These are phyloP conservation scores for Chaetomium sp. DNA, from an alignment of 2,329 filamentous ascomycete genomes.

Conservation along the genomic window DNA sequence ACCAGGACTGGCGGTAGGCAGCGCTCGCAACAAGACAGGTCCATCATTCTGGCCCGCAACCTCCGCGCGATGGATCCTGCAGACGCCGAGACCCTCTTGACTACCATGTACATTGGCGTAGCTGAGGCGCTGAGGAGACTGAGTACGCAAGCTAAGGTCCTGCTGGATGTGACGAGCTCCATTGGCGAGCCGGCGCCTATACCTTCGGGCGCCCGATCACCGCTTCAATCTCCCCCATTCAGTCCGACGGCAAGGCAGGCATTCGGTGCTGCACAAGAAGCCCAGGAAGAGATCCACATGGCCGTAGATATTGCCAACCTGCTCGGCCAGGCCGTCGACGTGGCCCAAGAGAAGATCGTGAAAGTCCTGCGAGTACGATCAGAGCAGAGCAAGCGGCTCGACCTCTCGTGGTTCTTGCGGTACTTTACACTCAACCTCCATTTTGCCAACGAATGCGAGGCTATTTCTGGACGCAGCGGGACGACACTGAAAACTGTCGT, in stretches of 20 bases:
- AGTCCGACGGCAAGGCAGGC: constrained; percentile 40
- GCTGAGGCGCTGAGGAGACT: constrained; percentile 80
- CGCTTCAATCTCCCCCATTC: constrained; percentile 45
- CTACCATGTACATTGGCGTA: constrained; percentile 77
- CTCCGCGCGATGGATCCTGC: constrained; percentile 74
- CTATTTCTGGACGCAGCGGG: constrained; percentile 72
- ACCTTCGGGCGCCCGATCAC: constrained; percentile 38
- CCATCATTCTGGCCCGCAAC: constrained; percentile 79
- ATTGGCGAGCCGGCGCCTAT: constrained; percentile 38
- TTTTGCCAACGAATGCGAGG: constrained; percentile 82
- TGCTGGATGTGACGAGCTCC: constrained; percentile 88
- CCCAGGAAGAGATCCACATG: constrained; percentile 71
- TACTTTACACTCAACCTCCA: constrained; percentile 78
- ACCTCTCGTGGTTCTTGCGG: constrained; percentile 64
- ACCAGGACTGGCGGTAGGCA: constrained; percentile 64
- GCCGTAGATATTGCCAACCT: constrained; percentile 71
- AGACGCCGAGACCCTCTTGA: constrained; percentile 77
- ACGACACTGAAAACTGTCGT: constrained; percentile 71
- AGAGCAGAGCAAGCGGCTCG: constrained; percentile 63
- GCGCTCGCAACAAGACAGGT: constrained; percentile 79
- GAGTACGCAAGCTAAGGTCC: constrained; percentile 84
- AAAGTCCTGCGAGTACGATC: constrained; percentile 71
- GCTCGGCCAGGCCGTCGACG: constrained; percentile 72
- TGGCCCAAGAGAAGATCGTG: constrained; percentile 68
- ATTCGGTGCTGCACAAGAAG: constrained; percentile 37